phyloP scores from a whole-genome alignment of 306 rosid species.

The Potentilla sterilis region DNA sequence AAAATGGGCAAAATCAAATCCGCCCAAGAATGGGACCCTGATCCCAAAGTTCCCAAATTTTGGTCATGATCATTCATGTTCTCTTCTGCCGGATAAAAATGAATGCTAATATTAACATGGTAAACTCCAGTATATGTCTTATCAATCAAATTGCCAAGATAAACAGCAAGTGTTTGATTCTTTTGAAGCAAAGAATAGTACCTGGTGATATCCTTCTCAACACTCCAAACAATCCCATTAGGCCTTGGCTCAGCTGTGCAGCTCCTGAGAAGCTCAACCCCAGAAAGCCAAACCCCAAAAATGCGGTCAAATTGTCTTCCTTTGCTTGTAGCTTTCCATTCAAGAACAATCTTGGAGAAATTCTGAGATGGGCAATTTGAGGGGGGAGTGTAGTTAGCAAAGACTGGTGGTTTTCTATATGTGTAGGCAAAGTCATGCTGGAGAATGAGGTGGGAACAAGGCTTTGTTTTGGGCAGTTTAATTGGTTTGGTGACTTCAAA shows the following conservation, averaged over 20 bases:
- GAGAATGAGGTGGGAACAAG: slow-evolving; percentile 58
- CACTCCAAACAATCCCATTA: slow-evolving; percentile 79
- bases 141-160: slow-evolving; percentile 61
- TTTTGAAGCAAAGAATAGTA: slow-evolving; percentile 52
- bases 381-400: slow-evolving; percentile 64
- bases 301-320: slow-evolving; percentile 89
- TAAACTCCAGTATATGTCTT: slow-evolving; percentile 78
- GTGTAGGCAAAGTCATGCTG: slow-evolving; percentile 73
- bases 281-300: slow-evolving; percentile 90
- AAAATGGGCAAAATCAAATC: slow-evolving; percentile 87
- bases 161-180: slow-evolving; percentile 74
- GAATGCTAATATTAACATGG: slow-evolving; percentile 61
- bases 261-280: slow-evolving; percentile 86
- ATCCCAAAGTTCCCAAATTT: slow-evolving; percentile 23
- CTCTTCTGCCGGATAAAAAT: slow-evolving; percentile 53
- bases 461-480: slow-evolving; percentile 48
- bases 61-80: background rate
- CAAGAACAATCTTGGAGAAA: slow-evolving; percentile 62
- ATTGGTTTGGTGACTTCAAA: slow-evolving; percentile 85
- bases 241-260: slow-evolving; percentile 83
- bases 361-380: slow-evolving; percentile 40
- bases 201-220: slow-evolving; percentile 83
- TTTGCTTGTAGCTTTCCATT: slow-evolving; percentile 74
- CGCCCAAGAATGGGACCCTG: slow-evolving; percentile 45
- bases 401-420: slow-evolving; percentile 68